Base-by-base conservation (phyloP, 805 yeast genomes). In the Scheffersomyces coipomensis region DNA sequence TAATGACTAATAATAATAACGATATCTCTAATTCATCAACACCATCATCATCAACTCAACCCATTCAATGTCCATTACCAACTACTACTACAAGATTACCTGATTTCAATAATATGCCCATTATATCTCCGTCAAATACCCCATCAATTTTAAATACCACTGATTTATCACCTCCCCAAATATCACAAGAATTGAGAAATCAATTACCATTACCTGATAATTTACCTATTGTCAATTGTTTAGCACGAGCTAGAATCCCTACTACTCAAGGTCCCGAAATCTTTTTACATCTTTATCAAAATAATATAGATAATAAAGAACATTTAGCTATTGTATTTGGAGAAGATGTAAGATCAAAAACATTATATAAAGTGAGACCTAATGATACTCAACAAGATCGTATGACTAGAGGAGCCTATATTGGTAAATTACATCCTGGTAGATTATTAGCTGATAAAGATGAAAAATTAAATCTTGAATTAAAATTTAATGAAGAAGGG, bases 351-450 rank as follows among this genome's bases (percentile, higher is more conserved):
- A 74, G 96, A 48, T 88, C 96, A 2, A 73, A 76, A 54, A 70
- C 88, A 3, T 67, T 93, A 36, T 93, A 79, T 64, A 74, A 66
- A 33, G 66, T 65, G 36, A 67, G 87, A 38, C 66, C 66, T 0
- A 78, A 79, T 33, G 99, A 93, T 47, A 72, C 96, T 0, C 97
- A 89, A 62, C 83, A 79, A 51, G 97, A 88, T 58, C 66, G 99
- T 49, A 93, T 93, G 97, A 89, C 95, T n/a, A 76, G 99, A 49
- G 99, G 99, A 19, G 99, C 99, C 0, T 93, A 93, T 51, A 79
- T 87, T 23, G 99, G 99, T 5, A 81, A 80, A 53, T 68, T 93
- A 38, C 81, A 79, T 49, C 98, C 99, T 4, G 98, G 98, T 3
- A 75, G 99, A 48, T 61, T 62, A 22, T 55, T 66, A 3, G 95